These are phyloP conservation scores for Phytophthora palmivora DNA, from an alignment of 352 stramenopile species.

Conservation along the genomic window DNA sequence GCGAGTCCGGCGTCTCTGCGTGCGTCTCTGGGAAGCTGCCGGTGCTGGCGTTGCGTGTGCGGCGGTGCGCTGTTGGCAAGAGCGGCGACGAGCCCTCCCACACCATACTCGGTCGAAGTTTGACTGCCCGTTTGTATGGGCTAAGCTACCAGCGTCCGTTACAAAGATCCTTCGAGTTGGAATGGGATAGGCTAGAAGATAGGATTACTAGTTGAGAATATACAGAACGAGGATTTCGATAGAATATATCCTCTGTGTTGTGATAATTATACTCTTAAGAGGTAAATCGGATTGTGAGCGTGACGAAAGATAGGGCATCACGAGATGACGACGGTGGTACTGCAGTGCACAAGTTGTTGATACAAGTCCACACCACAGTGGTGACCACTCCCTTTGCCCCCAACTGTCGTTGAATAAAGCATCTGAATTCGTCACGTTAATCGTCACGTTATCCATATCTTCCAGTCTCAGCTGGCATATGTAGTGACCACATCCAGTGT, in stretches of 20 bases:
- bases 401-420: too few species aligned
- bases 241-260: too few species aligned
- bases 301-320: neutral
- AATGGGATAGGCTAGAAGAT: too few species aligned
- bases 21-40: constrained; percentile 37
- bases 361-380: too few species aligned
- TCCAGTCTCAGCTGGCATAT: too few species aligned
- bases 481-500: too few species aligned
- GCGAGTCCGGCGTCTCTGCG: constrained; percentile 17
- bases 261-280: too few species aligned
- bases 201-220: neutral
- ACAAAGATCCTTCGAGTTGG: neutral
- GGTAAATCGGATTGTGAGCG: too few species aligned
- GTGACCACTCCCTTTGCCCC: too few species aligned
- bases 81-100: constrained; percentile 39
- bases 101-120: constrained; percentile 23
- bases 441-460: too few species aligned
- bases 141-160: constrained; percentile 11
- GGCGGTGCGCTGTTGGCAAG: constrained; percentile 42
- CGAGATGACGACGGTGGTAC: constrained; percentile 5
- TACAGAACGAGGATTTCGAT: neutral
- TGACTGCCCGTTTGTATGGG: constrained; percentile 7
- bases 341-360: too few species aligned
- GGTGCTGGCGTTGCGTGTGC: constrained; percentile 41
- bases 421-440: too few species aligned